Evolutionary conservation across 2,329 filamentous ascomycete genomes (phyloP), one percentile per base, ranked within the genome.

Genomic region (Sclerotinia trifoliorum): DNA sequence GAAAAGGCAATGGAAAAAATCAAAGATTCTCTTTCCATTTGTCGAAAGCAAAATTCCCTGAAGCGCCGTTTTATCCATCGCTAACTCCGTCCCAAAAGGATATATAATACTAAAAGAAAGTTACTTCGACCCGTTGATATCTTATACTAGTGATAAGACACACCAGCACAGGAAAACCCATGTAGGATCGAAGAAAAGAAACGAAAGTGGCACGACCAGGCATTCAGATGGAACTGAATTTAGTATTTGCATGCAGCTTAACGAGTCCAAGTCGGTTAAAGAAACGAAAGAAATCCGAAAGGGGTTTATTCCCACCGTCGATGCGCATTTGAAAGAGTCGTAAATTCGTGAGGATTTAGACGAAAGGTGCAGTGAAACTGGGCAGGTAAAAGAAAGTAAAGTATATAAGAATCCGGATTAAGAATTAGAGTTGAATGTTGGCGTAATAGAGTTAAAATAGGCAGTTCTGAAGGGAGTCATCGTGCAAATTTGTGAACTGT

Each of bases 261-360:
- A 21, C 17, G 7, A 24, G 29, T 17, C 60, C 21, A 19, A 48
- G 26, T 65, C 19, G 52, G 13, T 48, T 48, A 8, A 24, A 60
- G 60, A n/a, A 65, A 24, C 6, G 42, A 35, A 65, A 39, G 5
- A 35, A 65, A 21, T 55, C 2, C 35, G 15, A 48, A 39, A 49
- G 26, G 46, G 32, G 46, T 29, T 29, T 51, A 62, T 62, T 62
- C 51, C 60, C 46, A 62, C 60, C 60, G 21, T 26, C 60, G 2
- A 51, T 8, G 44, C 46, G 44, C 29, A 35, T 35, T 39, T 26
- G 5, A 39, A 51, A 51, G 29, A 39, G 21, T 51, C 60, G 60
- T 62, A 35, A 62, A 29, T 11, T 62, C 60, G 46, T 62, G 39
- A 62, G 24, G 24, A 35, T 49, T 49, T 19, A 32, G 21, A 55